Conservation (phyloP, 2,329 filamentous ascomycete species). For the Calonectria ilicicola region DNA sequence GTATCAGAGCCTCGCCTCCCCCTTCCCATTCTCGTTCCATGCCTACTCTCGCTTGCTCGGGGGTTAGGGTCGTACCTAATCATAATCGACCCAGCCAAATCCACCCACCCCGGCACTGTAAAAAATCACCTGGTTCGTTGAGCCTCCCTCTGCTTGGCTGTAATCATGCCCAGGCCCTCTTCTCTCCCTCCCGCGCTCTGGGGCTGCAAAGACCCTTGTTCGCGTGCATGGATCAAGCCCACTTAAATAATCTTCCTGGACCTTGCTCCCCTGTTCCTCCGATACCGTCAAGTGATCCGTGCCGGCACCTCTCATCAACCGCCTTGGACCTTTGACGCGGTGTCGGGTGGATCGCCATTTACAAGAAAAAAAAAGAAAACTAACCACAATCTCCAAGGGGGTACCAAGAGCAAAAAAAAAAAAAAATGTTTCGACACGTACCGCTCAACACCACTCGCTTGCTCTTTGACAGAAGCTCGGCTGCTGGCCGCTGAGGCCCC, state of each 20-base stretch:
- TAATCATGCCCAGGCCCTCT: constrained; percentile 10
- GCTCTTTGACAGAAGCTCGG: constrained; percentile 11
- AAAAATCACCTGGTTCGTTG: constrained; percentile 26
- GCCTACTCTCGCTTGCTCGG: constrained; percentile 12
- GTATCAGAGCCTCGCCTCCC: not conserved
- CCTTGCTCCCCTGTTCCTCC: constrained; percentile 32
- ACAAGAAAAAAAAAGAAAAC: constrained; percentile 17
- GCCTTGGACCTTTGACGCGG: constrained; percentile 31
- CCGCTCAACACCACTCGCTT: constrained; percentile 22
- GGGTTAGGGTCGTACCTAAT: constrained; percentile 16
- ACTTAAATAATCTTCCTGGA: constrained; percentile 34
- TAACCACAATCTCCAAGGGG: constrained; percentile 37
- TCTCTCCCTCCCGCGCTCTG: constrained; percentile 32
- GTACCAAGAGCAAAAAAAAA: too few relatives aligned
- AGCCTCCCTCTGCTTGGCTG: constrained; percentile 12
- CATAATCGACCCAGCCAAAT: constrained; percentile 4
- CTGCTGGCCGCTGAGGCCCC: constrained; percentile 16
- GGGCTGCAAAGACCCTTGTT: constrained; percentile 37
- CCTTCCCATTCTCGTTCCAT: not conserved
- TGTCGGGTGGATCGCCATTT: constrained; percentile 39
- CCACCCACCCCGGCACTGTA: not conserved
- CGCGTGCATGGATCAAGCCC: constrained; percentile 28
- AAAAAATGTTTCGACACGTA: constrained; percentile 34
- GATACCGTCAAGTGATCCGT: constrained; percentile 42
- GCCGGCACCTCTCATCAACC: constrained; percentile 37